Evolutionary conservation across 495 filamentous ascomycete species (phyloP).

Genomic region (Entonaema liquescens): DNA sequence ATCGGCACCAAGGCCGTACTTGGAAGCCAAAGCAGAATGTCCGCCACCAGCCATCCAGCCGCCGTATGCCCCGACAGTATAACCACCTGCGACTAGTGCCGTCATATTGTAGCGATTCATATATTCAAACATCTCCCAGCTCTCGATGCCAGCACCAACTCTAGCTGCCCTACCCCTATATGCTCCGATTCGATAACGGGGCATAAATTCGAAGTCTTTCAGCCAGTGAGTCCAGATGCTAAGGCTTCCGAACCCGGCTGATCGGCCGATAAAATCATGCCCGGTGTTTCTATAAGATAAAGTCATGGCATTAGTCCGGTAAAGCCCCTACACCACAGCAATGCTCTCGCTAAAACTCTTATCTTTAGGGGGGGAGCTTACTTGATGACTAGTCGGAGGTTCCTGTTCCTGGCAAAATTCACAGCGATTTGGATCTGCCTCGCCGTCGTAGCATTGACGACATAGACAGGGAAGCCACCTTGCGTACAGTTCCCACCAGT

Average conservation of each 20-base stretch:
- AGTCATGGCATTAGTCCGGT: constrained; percentile 46
- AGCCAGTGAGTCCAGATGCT: constrained; percentile 67
- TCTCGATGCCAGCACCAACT: constrained; percentile 57
- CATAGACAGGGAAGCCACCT: constrained; percentile 67
- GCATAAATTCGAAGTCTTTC: constrained; percentile 52
- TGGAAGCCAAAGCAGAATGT: constrained; percentile 52
- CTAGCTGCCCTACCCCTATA: constrained; percentile 57
- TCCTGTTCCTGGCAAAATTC: constrained; percentile 68
- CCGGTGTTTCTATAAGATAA: constrained; percentile 71
- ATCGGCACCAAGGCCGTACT: constrained; percentile 61
- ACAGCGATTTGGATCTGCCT: constrained; percentile 66
- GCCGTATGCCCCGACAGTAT: constrained; percentile 60
- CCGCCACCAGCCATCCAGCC: constrained; percentile 64
- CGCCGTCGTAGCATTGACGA: constrained; percentile 65
- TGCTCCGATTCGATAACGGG: constrained; percentile 46
- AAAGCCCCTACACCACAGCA: not conserved
- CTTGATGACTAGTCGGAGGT: constrained; percentile 69
- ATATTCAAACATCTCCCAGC: constrained; percentile 53
- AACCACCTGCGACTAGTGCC: constrained; percentile 56
- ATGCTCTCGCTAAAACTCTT: constrained; percentile 4
- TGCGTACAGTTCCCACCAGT: constrained; percentile 55
- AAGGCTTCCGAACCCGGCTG: constrained; percentile 60
- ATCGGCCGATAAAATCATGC: constrained; percentile 70
- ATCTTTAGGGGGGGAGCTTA: constrained; percentile 51
- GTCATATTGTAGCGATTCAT: constrained; percentile 50